phyloP scores from a whole-genome alignment of 805 yeast genomes.

The Alloascoidea africana region DNA sequence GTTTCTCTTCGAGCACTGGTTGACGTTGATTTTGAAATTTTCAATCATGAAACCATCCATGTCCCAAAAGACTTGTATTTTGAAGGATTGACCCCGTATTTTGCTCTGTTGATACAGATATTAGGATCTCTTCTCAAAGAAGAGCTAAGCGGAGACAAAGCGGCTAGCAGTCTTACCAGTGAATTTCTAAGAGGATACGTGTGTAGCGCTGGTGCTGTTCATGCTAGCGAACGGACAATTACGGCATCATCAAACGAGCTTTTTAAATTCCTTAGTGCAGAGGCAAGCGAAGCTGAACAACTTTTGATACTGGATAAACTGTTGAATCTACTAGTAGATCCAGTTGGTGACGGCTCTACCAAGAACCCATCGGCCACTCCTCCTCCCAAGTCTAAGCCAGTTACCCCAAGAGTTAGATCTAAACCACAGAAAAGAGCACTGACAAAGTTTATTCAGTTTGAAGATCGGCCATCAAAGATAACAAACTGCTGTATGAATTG shows the following conservation, averaged over 20 bases:
- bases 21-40: constrained; percentile 8
- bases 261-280: background rate
- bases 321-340: background rate
- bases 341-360: background rate
- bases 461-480: background rate
- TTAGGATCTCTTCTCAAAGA: background rate
- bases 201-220: background rate
- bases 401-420: background rate
- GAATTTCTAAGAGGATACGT: background rate
- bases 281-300: background rate
- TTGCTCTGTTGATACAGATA: background rate
- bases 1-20: constrained; percentile 25
- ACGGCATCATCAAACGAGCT: background rate
- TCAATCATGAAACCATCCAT: background rate
- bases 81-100: background rate
- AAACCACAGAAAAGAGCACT: too few relatives aligned
- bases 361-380: background rate
- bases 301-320: background rate
- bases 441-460: background rate
- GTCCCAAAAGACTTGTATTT: background rate
- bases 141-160: too few relatives aligned
- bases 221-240: background rate
- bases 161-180: too few relatives aligned
- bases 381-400: constrained; percentile 1
- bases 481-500: background rate